These are phyloP conservation scores for Polysphondylium violaceum DNA, from an alignment of 78 protist genomes.

Conservation along the genomic window DNA sequence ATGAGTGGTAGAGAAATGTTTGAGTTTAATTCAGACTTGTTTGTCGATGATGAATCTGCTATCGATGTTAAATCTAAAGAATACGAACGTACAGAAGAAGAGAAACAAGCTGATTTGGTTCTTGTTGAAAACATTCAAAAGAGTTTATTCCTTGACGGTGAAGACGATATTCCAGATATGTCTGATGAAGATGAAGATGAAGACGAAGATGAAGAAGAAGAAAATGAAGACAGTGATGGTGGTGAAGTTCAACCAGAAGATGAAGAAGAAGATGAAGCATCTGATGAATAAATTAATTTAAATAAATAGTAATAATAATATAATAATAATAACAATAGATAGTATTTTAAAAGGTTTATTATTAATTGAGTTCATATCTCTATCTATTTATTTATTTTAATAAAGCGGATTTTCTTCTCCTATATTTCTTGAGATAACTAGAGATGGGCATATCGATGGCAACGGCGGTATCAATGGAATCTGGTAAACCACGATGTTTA, in stretches of 20 bases:
- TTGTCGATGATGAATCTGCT: conserved; percentile 86
- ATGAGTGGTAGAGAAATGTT: conserved; percentile 91
- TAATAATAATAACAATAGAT: no score
- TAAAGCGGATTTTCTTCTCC: no score
- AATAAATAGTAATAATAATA: background rate
- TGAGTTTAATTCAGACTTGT: conserved; percentile 83
- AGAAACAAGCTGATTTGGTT: background rate
- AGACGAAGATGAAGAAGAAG: conserved; percentile 27
- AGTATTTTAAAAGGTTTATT: no score
- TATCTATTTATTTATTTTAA: no score
- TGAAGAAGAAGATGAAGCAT: conserved; percentile 28
- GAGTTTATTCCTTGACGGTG: conserved; percentile 44
- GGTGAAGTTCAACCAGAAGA: conserved; percentile 26
- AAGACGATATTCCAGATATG: conserved; percentile 1
- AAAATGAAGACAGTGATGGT: conserved; percentile 9
- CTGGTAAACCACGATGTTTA: conserved; percentile 66
- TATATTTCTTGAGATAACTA: no score
- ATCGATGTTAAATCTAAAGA: conserved; percentile 39
- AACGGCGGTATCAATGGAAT: conserved; percentile 65
- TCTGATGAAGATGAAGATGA: conserved; percentile 59
- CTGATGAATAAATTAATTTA: conserved; percentile 3
- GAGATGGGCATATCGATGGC: no score
- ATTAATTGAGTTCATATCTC: no score
- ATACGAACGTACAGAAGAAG: conserved; percentile 32
- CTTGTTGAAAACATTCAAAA: conserved; percentile 11